Evolutionary conservation across 225 moss, liverwort and hornwort genomes (phyloP).

Genomic region (Asterella californica): DNA sequence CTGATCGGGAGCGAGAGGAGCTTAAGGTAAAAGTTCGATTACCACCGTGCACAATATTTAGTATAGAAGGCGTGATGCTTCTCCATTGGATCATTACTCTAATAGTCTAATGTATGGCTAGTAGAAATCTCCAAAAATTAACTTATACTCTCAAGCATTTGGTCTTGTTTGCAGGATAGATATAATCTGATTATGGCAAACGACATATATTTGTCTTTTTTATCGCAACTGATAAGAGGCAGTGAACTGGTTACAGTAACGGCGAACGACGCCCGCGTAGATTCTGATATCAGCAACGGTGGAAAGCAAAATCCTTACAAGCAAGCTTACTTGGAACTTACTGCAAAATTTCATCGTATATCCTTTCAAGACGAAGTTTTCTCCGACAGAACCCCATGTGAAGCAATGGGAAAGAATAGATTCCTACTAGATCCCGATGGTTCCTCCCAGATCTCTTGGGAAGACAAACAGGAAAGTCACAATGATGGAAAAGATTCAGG

Average conservation of each 20-base stretch:
- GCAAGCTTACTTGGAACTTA: neutral
- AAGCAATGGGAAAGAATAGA: neutral
- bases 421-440: too few relatives aligned
- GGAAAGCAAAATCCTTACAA: neutral
- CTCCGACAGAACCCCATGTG: neutral
- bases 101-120: too few relatives aligned
- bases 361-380: neutral
- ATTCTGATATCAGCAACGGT: neutral
- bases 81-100: neutral
- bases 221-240: neutral
- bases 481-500: neutral
- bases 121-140: neutral
- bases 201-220: neutral
- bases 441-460: neutral
- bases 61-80: neutral
- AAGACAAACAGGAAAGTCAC: neutral
- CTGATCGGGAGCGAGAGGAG: neutral
- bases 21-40: neutral
- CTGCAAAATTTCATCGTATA: neutral
- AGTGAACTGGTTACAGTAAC: neutral
- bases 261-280: neutral
- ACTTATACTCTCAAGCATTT: neutral
- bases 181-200: neutral
- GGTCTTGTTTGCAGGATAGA: neutral
- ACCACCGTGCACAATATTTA: neutral